These are phyloP conservation scores for Ustilago crameri DNA, from an alignment of 1,284 basidiomycete genomes.

Conservation along the genomic window DNA sequence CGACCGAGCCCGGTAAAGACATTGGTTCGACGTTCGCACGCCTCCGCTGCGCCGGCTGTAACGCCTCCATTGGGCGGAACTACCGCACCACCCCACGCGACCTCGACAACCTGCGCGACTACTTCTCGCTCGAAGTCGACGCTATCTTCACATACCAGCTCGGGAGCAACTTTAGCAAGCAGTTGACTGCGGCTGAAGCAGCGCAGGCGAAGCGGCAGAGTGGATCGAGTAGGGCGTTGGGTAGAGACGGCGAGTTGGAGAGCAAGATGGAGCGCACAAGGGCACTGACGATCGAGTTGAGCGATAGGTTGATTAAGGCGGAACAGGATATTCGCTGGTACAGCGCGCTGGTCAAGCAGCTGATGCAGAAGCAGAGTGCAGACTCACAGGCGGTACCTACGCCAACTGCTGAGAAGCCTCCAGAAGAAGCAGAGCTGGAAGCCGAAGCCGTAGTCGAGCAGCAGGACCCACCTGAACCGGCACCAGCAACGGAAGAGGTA, in stretches of 20 bases:
- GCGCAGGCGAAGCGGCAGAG: not conserved
- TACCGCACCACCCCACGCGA: conserved; percentile 49
- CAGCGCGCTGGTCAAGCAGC: conserved; percentile 12
- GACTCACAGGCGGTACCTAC: not conserved
- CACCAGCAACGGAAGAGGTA: not conserved
- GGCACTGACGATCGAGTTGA: conserved; percentile 38
- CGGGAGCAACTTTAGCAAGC: conserved; percentile 20
- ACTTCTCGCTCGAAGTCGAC: conserved; percentile 42
- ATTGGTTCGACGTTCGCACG: conserved; percentile 41
- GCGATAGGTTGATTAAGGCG: conserved; percentile 37
- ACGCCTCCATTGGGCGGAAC: conserved; percentile 30
- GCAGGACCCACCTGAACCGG: not conserved
- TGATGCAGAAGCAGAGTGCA: conserved; percentile 4
- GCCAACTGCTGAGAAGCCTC: not conserved
- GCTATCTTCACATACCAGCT: conserved; percentile 32
- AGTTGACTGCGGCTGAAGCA: conserved; percentile 2
- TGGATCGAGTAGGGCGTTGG: not conserved
- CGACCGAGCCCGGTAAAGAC: conserved; percentile 35
- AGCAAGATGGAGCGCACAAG: conserved; percentile 39
- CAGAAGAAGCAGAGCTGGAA: not conserved
- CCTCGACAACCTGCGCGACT: conserved; percentile 46
- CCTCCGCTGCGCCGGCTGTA: conserved; percentile 43
- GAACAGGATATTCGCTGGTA: conserved; percentile 32
- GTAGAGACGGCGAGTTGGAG: not conserved
- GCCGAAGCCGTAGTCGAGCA: not conserved